Conservation (phyloP, 495 filamentous ascomycete genomes). For the Tuber magnatum region DNA sequence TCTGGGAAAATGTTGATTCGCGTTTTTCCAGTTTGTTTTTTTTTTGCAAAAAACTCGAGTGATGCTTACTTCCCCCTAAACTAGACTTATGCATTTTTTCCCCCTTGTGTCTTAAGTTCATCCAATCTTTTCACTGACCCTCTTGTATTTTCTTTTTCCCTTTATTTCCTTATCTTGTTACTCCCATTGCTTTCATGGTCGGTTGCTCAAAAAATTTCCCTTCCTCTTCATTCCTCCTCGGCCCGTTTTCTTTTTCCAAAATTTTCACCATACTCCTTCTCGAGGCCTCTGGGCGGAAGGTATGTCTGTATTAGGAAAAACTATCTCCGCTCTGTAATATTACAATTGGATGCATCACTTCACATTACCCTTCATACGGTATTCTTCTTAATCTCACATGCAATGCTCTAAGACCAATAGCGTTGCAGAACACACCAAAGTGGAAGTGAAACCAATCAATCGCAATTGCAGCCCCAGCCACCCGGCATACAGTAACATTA, state of each 20-base stretch:
- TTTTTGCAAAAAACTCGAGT: background rate
- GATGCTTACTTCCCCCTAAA: background rate
- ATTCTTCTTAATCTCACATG: background rate
- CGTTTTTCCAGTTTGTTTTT: constrained; percentile 8
- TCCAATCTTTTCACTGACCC: constrained; percentile 30
- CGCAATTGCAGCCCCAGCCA: background rate
- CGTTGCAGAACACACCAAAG: background rate
- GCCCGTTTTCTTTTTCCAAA: background rate
- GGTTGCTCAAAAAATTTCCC: background rate
- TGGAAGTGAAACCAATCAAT: background rate
- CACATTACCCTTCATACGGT: background rate
- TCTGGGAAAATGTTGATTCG: background rate
- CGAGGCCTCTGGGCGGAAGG: background rate
- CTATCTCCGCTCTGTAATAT: background rate
- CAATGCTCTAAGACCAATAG: background rate
- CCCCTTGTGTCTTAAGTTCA: constrained; percentile 10
- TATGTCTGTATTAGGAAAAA: background rate
- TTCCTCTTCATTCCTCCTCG: background rate
- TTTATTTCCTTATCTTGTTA: constrained; percentile 9
- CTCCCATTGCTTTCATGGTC: background rate
- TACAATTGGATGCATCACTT: background rate
- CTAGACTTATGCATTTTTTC: constrained; percentile 2
- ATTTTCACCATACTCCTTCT: background rate
- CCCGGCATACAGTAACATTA: background rate
- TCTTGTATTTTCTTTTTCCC: constrained; percentile 20